A percentile compares a stretch with the other conserved stretches of the same genome.
phyloP scores from a whole-genome alignment of 768 basidiomycete genomes.

The Tricholoma hemisulphureum region DNA sequence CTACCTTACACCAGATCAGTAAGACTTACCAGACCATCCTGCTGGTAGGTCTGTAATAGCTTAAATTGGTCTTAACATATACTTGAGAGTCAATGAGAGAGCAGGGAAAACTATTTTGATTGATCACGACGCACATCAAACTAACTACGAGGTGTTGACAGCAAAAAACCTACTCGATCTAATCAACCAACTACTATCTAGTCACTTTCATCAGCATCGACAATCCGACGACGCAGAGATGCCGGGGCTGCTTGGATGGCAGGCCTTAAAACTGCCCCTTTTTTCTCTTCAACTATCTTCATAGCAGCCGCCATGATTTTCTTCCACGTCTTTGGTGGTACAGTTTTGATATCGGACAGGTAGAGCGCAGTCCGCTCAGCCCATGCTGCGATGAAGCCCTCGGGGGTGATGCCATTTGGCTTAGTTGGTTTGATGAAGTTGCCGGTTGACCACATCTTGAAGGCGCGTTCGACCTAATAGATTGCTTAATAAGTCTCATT shows the following conservation, averaged over 20 bases:
- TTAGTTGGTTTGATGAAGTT: not conserved
- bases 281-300: not conserved
- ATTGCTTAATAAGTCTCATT: not conserved
- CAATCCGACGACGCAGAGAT: not conserved
- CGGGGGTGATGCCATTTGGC: not conserved
- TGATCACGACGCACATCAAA: not conserved
- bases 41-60: not conserved
- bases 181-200: constrained; percentile 1
- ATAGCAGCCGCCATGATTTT: constrained; percentile 1
- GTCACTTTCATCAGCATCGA: constrained; percentile 2
- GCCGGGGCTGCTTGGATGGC: not conserved
- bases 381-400: not conserved
- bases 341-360: not conserved
- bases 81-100: not conserved
- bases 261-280: not conserved
- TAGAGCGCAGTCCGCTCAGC: not conserved
- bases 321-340: constrained; percentile 1
- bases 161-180: not conserved
- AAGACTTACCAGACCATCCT: not conserved
- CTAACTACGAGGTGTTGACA: not conserved
- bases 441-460: constrained; percentile 5
- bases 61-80: not conserved
- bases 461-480: constrained; percentile 2
- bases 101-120: constrained; percentile 1
- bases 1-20: not conserved